phyloP scores from a whole-genome alignment of 805 yeast genomes.

The Lachancea waltii region DNA sequence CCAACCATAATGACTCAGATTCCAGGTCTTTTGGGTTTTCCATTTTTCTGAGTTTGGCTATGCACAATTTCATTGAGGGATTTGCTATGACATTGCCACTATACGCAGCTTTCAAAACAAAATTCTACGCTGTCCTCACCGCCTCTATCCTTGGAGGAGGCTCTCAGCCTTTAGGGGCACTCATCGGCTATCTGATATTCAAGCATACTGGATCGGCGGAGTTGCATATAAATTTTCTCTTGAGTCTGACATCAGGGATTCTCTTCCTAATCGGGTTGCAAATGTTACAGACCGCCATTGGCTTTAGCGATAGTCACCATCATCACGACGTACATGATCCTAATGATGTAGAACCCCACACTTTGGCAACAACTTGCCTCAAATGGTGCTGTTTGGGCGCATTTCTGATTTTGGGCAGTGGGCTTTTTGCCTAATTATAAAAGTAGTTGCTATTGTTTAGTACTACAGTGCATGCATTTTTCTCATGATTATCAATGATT shows the following conservation, averaged over 20 bases:
- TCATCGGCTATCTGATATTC: slow-evolving; percentile 53
- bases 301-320: slow-evolving; percentile 66
- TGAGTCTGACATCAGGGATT: slow-evolving; percentile 79
- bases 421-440: slow-evolving; percentile 3
- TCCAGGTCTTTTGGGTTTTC: slow-evolving; percentile 54
- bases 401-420: slow-evolving; percentile 21
- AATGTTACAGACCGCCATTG: slow-evolving; percentile 77
- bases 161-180: slow-evolving; percentile 87
- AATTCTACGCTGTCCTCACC: slow-evolving; percentile 55
- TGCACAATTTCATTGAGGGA: slow-evolving; percentile 92
- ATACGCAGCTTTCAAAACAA: slow-evolving; percentile 63
- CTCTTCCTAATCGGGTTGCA: slow-evolving; percentile 74
- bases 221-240: slow-evolving; percentile 37
- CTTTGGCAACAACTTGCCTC: slow-evolving; percentile 31
- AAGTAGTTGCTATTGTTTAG: too few species aligned
- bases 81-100: slow-evolving; percentile 89
- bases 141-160: slow-evolving; percentile 71
- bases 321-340: slow-evolving; percentile 28
- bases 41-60: slow-evolving; percentile 75
- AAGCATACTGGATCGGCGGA: slow-evolving; percentile 32
- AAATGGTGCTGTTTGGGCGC: slow-evolving; percentile 33
- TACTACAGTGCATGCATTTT: too few species aligned
- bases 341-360: slow-evolving; percentile 24
- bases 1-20: slow-evolving; percentile 54
- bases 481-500: too few species aligned